Conservation (phyloP, 176 grass and related monocot genomes). For the Bonia amplexicaulis region DNA sequence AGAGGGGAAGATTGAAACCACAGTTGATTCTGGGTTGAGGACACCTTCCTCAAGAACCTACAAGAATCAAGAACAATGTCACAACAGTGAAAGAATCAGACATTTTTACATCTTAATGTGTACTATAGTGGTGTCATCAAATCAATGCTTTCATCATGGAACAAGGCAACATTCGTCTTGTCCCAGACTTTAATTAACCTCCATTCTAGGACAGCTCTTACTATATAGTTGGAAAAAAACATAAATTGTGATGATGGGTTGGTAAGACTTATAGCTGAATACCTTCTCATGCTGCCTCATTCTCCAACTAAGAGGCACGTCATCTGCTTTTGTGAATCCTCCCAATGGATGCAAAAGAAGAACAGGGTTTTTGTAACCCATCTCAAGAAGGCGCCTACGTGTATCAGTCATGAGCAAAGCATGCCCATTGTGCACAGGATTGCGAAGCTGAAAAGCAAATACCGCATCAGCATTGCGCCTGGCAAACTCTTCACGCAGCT, state of each 20-base stretch:
- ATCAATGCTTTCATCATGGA: not conserved
- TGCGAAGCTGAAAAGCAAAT: conserved; percentile 98
- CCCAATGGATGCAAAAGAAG: conserved; percentile 96
- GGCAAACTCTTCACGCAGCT: conserved; percentile 86
- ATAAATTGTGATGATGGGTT: not conserved
- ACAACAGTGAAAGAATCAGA: not conserved
- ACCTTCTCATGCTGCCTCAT: conserved; percentile 99
- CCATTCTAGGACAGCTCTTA: not conserved
- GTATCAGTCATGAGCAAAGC: conserved; percentile 98
- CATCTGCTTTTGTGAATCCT: conserved; percentile 93
- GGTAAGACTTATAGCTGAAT: not conserved
- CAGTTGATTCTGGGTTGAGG: conserved; percentile 90
- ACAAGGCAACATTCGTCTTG: not conserved
- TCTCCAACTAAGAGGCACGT: conserved; percentile 88
- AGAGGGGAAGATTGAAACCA: conserved; percentile 93
- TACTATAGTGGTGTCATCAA: not conserved
- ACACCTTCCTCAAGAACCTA: conserved; percentile 98
- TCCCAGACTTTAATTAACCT: not conserved
- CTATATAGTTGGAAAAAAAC: not conserved
- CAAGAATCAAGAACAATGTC: not conserved
- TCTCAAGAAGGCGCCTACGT: conserved; percentile 69
- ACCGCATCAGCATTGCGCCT: conserved; percentile 90
- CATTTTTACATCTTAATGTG: not conserved
- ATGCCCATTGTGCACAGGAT: conserved; percentile 96
- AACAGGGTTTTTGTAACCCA: conserved; percentile 93